Percentiles rank a stretch among this genome's conserved stretches.
Evolutionary conservation across 2,329 filamentous ascomycete species (phyloP).

Genomic region (Phoma sp.): DNA sequence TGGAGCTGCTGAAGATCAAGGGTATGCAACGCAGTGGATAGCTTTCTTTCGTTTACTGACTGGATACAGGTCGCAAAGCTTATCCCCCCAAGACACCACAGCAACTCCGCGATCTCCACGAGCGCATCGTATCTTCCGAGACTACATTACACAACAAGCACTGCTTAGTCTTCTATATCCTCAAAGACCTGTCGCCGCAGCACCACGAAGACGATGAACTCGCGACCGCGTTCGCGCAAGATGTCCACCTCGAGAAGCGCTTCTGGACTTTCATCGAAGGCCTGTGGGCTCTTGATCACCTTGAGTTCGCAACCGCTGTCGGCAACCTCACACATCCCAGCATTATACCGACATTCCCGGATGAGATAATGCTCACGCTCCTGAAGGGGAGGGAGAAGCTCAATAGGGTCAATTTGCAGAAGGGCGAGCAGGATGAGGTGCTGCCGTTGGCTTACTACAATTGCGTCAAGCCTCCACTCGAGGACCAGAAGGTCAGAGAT

Average conservation of each 20-base stretch:
- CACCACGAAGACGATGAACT: conserved; percentile 56
- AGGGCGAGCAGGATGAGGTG: conserved; percentile 47
- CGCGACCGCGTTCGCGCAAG: conserved; percentile 64
- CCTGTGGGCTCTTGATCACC: conserved; percentile 78
- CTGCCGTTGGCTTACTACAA: conserved; percentile 81
- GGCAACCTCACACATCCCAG: conserved; percentile 81
- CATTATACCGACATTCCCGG: conserved; percentile 78
- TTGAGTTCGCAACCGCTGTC: conserved; percentile 69
- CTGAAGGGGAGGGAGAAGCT: conserved; percentile 54
- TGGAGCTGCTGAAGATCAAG: conserved; percentile 73
- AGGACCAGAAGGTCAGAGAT: conserved; percentile 65
- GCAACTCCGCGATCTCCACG: conserved; percentile 71
- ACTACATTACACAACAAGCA: conserved; percentile 79
- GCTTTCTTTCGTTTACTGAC: conserved; percentile 1
- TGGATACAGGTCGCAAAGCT: conserved; percentile 59
- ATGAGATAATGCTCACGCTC: conserved; percentile 77
- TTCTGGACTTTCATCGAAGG: conserved; percentile 84
- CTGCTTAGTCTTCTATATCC: conserved; percentile 81
- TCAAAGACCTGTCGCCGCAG: conserved; percentile 71
- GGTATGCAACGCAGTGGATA: conserved; percentile 54
- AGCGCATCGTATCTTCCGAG: conserved; percentile 68
- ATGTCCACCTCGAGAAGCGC: conserved; percentile 71
- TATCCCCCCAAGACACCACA: conserved; percentile 77
- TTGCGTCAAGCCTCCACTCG: conserved; percentile 74
- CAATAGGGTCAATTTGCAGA: conserved; percentile 24